Base-by-base conservation (phyloP, 805 yeast genomes). In the Metschnikowia anglica region DNA sequence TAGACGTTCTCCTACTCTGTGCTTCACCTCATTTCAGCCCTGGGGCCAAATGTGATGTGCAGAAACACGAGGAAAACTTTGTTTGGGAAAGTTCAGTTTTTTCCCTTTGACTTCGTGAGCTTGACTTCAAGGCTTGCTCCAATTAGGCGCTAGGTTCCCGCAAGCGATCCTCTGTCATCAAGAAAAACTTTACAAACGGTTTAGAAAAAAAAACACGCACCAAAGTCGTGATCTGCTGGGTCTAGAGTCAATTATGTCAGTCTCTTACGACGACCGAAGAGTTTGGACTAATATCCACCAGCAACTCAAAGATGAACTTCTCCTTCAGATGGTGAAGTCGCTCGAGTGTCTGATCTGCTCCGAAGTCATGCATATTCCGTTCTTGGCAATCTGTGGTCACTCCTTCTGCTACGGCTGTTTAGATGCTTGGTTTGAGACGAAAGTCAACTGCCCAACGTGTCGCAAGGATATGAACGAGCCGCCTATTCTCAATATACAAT, bases 361-460 rank as follows among this genome's bases (percentile, higher is more conserved):
- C 26, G 91, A 85, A 39, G 62, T 76, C 37, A 79, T 85, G 84
- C 74, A 71, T 48, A 74, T 75, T 2, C 91, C 93, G 2, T 77
- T 80, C 53, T 66, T 78, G 52, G 68, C 80, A 0, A 60, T 68
- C 10, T 85, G 93, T 64, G 91, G 91, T 2, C 93, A 85, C 57
- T 76, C 84, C 23, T 84, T 79, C 52, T 85, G 91, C 60, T 85
- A 85, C 56, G 75, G 66, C 17, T 67, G 91, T 57, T 57, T 83
- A n/a, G 63, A 68, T 15, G 70, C 73, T 18, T 85, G 93, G 91
- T 74, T 83, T 34, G 65, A 65, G 12, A 72, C 65, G 31, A 77
- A 74, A 43, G 63, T 73, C 39, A 70, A 77, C n/a, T 85, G 93
- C 60, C 91, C 93, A 0, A 67, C 81, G 6, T 85, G 91, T 53